These are phyloP conservation scores for Aspergillus haitiensis DNA, from an alignment of 495 filamentous ascomycete species.

Conservation along the genomic window DNA sequence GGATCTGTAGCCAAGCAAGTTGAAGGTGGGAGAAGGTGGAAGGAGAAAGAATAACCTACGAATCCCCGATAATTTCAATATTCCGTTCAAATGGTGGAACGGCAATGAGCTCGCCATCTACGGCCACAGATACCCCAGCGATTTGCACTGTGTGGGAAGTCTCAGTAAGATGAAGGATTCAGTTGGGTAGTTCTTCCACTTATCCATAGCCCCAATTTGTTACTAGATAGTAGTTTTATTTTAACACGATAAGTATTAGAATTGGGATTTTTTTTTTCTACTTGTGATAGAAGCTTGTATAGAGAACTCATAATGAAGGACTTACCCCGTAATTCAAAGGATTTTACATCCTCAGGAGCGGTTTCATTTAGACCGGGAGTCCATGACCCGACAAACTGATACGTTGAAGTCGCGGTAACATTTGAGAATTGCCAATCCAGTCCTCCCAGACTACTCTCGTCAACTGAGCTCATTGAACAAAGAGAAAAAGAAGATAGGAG, in stretches of 20 bases:
- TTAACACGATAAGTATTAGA: background rate
- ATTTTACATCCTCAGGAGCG: slow-evolving; percentile 16
- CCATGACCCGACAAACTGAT: slow-evolving; percentile 53
- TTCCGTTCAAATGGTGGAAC: slow-evolving; percentile 50
- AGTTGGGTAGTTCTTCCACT: slow-evolving; percentile 16
- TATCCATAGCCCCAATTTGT: slow-evolving; percentile 67
- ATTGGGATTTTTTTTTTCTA: too few species aligned
- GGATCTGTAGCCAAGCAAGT: too few species aligned
- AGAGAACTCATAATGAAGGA: background rate
- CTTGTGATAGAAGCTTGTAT: too few species aligned
- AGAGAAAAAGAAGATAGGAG: too few species aligned
- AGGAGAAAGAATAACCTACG: slow-evolving; percentile 26
- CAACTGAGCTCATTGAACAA: too few species aligned
- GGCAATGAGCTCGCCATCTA: slow-evolving; percentile 49
- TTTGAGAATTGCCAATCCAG: slow-evolving; percentile 69
- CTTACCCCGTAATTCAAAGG: slow-evolving; percentile 39
- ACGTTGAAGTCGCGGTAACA: slow-evolving; percentile 58
- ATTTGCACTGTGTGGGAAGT: slow-evolving; percentile 53
- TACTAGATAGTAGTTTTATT: slow-evolving; percentile 41
- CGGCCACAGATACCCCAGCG: slow-evolving; percentile 51
- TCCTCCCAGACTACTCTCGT: slow-evolving; percentile 49
- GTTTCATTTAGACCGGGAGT: slow-evolving; percentile 23
- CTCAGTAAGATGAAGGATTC: slow-evolving; percentile 5
- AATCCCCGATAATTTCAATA: slow-evolving; percentile 68
- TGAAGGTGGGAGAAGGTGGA: background rate